Base-by-base conservation (phyloP, 225 moss, liverwort and hornwort species). In the Physcomitrium patens region DNA sequence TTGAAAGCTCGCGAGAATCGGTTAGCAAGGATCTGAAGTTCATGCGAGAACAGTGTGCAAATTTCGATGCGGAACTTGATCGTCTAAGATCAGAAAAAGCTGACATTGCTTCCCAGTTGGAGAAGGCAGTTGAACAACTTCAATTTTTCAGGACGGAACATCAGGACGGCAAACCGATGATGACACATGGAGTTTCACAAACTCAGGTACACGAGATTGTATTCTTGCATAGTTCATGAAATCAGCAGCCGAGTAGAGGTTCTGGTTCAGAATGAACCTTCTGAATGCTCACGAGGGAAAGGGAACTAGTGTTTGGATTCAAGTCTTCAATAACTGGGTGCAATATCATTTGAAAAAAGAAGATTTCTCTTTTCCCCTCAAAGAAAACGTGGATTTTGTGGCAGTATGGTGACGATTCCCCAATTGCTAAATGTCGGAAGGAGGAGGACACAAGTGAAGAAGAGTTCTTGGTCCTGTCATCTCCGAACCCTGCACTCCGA, bases 391-490 rank as follows among this genome's bases (percentile, higher is more conserved):
- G 52, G 31, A 11, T 16, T 74, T 24, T 61, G 43, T 57, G 44
- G 63, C 47, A 81, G 76, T 72, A 79, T 67, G 84, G 74, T 50
- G 84, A 69, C 27, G 79, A 82, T 27, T 79, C 87, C 65, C 87
- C 77, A 57, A 45, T 78, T 27, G 65, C 49, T 22, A 69, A 61
- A 0, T 63, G 22, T 16, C 2, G 31, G 2, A 87, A 85, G 71
- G 90, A 90, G 59, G 90, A 90, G 47, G 90, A 87, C 52, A 65
- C 85, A 76, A 80, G 87, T 28, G 90, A 90, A 74, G 90, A 90
- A 72, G 90, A 90, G 78, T 77, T 90, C 23, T 83, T 87, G 85
- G 83, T 74, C 55, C 80, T 90, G 23, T 87, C 90, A 60, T 90
- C 90, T 23, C 76, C 84, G 54, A 87, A 87, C 57, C 86, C 86